Percentiles rank a stretch among this genome's conserved stretches.
Evolutionary conservation across 2,329 filamentous ascomycete species (phyloP).

Genomic region (Reticulascus tulasneorum): DNA sequence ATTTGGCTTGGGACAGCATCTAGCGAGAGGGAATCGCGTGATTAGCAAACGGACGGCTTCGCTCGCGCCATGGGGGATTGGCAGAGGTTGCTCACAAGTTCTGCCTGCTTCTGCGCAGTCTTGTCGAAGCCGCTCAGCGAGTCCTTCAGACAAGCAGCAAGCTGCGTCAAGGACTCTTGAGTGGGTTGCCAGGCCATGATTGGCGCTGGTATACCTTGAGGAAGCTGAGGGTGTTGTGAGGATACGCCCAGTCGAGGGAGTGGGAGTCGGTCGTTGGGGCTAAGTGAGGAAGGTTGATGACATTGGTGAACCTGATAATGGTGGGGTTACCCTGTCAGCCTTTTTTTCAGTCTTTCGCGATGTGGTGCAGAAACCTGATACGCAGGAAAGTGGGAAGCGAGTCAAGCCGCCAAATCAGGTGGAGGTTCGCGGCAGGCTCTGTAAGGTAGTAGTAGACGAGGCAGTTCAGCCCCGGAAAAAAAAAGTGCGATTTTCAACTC

Average conservation of each 20-base stretch:
- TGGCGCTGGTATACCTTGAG: slow-evolving; percentile 19
- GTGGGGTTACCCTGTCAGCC: slow-evolving; percentile 15
- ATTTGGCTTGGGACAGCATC: slow-evolving; percentile 90
- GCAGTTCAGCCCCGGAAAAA: too few relatives aligned
- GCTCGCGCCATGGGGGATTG: too few relatives aligned
- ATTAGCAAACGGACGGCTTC: too few relatives aligned
- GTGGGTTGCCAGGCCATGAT: slow-evolving; percentile 91
- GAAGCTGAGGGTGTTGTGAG: slow-evolving; percentile 2
- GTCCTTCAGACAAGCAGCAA: slow-evolving; percentile 85
- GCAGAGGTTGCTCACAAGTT: slow-evolving; percentile 57
- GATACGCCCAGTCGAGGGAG: slow-evolving; percentile 10
- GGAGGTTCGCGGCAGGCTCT: too few relatives aligned
- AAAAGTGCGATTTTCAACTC: too few relatives aligned
- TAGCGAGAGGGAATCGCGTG: too few relatives aligned
- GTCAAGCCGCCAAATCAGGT: too few relatives aligned
- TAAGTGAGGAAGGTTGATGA: slow-evolving; percentile 5
- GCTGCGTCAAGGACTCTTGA: slow-evolving; percentile 81
- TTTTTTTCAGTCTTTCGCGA: too few relatives aligned
- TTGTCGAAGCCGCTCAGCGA: slow-evolving; percentile 83
- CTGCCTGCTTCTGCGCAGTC: slow-evolving; percentile 80
- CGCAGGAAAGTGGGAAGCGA: too few relatives aligned
- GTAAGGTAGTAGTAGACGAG: too few relatives aligned
- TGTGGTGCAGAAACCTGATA: too few relatives aligned
- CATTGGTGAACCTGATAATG: slow-evolving; percentile 10
- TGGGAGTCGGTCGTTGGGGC: slow-evolving; percentile 1